A percentile compares a stretch with the other conserved stretches of the same genome.
phyloP scores from a whole-genome alignment of 2,329 filamentous ascomycete genomes.

The Endocalyx cinctus region DNA sequence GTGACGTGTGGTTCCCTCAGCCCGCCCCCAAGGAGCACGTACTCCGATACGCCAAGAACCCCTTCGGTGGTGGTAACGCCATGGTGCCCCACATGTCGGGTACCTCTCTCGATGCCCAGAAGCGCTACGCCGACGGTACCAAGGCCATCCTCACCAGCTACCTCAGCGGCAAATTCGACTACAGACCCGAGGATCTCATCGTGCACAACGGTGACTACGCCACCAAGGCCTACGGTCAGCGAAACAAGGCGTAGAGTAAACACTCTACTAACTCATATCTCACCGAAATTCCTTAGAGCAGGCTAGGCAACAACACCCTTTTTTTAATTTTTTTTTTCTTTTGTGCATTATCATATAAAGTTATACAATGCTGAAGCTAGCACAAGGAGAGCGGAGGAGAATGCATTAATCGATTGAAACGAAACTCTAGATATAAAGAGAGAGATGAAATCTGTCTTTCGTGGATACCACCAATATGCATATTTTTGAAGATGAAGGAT shows the following conservation, averaged over 20 bases:
- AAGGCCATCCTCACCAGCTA: slow-evolving; percentile 91
- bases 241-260: slow-evolving; percentile 37
- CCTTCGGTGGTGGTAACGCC: slow-evolving; percentile 94
- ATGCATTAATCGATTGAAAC: too few species aligned
- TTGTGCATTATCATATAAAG: too few species aligned
- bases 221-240: slow-evolving; percentile 87
- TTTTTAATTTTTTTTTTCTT: too few species aligned
- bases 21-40: slow-evolving; percentile 90
- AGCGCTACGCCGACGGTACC: slow-evolving; percentile 80
- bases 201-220: slow-evolving; percentile 87
- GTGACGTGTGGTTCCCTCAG: slow-evolving; percentile 96
- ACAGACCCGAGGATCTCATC: slow-evolving; percentile 86
- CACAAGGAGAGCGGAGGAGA: too few species aligned
- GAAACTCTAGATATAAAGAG: too few species aligned
- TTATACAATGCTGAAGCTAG: too few species aligned
- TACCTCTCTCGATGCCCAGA: slow-evolving; percentile 96
- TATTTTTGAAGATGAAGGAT: too few species aligned
- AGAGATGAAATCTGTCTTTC: too few species aligned
- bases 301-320: too few species aligned
- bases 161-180: slow-evolving; percentile 82
- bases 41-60: slow-evolving; percentile 88
- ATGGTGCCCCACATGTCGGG: slow-evolving; percentile 99
- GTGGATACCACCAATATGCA: too few species aligned
- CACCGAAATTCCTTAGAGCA: too few species aligned
- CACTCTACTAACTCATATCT: background rate